Evolutionary conservation across 1,284 basidiomycete species (phyloP), one percentile per base, ranked within the genome.

Genomic region (Cutaneotrichosporon arboriforme): DNA sequence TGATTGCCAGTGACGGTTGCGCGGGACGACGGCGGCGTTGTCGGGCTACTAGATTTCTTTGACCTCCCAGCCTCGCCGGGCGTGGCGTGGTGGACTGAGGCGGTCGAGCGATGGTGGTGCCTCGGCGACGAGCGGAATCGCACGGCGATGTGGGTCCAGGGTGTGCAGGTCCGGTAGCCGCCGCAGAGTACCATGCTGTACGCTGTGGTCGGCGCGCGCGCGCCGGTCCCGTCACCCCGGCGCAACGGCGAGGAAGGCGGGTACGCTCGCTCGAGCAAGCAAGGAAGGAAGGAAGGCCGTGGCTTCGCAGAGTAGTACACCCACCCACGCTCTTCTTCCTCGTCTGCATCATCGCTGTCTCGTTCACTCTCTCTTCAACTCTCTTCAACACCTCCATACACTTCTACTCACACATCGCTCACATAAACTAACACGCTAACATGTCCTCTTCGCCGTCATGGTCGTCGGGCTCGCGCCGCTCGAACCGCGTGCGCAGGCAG

Each of bases 41-140:
- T 40, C 9, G 51, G 51, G 7, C 41, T 35, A 18, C 35, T 53
- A 14, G 86, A 88, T 63, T 83, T 87, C 61, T 84, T 90, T 60
- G 81, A 81, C 52, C 42, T 69, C 4, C 63, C 73, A n/a, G 26
- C 26, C 26, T 31, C 7, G 26, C 26, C 26, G 5, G 26, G 26
- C 26, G 26, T 10, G 23, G 68, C 51, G 4, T 67, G 81, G 38
- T 77, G 78, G 31, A 66, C 77, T 48, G 84, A 85, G 49, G 77
- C 82, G 69, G 64, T 90, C 22, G 89, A 90, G 70, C 88, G 86
- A 65, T 91, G 89, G 89, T 91, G 88, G 87, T 88, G 86, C 62
- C 68, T 85, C 40, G 88, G 89, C 2, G 84, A 87, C 62, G 68
- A 65, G 13, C 77, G 79, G 45, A 90, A 90, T 69, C 78, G 87